A percentile compares a stretch with the other conserved stretches of the same genome.
Evolutionary conservation across 2,329 filamentous ascomycete genomes (phyloP).

Genomic region (Epichloe glyceriae): DNA sequence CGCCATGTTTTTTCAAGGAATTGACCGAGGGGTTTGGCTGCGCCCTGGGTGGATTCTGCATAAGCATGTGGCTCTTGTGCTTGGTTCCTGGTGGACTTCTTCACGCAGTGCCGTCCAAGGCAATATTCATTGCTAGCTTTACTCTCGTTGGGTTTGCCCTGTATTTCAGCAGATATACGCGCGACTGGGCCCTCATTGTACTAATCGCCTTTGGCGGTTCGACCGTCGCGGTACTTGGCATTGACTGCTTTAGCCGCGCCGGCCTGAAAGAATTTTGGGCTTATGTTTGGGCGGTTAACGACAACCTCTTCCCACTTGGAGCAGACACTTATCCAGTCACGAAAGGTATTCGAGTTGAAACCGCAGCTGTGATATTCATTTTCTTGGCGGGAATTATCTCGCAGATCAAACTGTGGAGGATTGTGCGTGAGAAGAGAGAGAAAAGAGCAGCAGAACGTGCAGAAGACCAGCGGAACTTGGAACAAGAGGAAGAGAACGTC

Average conservation of each 20-base stretch:
- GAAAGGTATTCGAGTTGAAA: slow-evolving; percentile 73
- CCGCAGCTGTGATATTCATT: slow-evolving; percentile 64
- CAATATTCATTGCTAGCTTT: slow-evolving; percentile 64
- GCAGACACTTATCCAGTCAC: slow-evolving; percentile 75
- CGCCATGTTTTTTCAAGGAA: slow-evolving; percentile 66
- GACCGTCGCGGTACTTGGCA: slow-evolving; percentile 65
- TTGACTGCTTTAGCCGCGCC: slow-evolving; percentile 83
- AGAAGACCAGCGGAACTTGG: slow-evolving; percentile 39
- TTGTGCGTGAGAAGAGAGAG: slow-evolving; percentile 52
- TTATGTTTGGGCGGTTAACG: slow-evolving; percentile 77
- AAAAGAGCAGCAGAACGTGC: slow-evolving; percentile 36
- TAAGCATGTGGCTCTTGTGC: slow-evolving; percentile 83
- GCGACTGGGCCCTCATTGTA: slow-evolving; percentile 63
- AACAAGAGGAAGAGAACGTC: slow-evolving; percentile 55
- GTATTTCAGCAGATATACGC: slow-evolving; percentile 67
- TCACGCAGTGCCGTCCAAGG: slow-evolving; percentile 44
- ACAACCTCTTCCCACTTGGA: slow-evolving; percentile 63
- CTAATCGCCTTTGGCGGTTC: slow-evolving; percentile 72
- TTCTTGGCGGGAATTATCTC: slow-evolving; percentile 66
- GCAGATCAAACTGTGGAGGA: slow-evolving; percentile 74
- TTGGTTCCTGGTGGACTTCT: slow-evolving; percentile 67
- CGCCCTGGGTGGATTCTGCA: slow-evolving; percentile 71
- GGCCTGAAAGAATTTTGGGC: slow-evolving; percentile 94
- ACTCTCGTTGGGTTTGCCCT: slow-evolving; percentile 55
- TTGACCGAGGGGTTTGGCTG: slow-evolving; percentile 73